These are phyloP conservation scores for Chrysopogon serrulatus DNA, from an alignment of 176 grass and related monocot genomes.

Conservation along the genomic window DNA sequence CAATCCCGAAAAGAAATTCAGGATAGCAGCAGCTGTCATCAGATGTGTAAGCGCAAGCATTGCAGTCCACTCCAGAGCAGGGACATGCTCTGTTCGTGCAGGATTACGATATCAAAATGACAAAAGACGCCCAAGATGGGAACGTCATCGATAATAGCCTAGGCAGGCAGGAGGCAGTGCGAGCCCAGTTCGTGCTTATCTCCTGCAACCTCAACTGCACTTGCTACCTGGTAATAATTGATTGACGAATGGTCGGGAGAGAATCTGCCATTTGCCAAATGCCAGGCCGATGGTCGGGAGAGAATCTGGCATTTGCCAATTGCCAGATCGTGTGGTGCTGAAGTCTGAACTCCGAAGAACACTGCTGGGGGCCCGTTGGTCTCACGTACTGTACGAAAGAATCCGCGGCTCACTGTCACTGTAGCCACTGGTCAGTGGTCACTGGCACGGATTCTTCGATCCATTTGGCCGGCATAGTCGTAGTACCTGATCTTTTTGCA, in stretches of 20 bases:
- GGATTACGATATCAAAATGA: neutral
- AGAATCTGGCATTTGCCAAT: neutral
- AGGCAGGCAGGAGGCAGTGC: neutral
- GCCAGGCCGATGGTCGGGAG: too few relatives aligned
- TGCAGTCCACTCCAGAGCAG: neutral
- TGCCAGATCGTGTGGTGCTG: neutral
- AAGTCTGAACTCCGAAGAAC: neutral
- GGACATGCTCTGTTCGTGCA: neutral
- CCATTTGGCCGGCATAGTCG: neutral
- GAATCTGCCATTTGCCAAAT: too few relatives aligned
- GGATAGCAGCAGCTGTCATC: neutral
- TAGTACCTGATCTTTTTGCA: neutral
- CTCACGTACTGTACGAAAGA: neutral
- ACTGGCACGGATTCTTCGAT: neutral
- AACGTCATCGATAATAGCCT: neutral
- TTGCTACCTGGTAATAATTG: neutral
- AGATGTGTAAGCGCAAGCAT: neutral
- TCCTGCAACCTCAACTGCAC: neutral
- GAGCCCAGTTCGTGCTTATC: neutral
- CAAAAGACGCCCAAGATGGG: neutral
- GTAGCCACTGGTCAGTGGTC: too few relatives aligned
- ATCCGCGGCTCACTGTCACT: neutral
- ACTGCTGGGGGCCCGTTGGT: neutral
- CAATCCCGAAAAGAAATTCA: neutral
- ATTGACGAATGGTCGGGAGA: too few relatives aligned